phyloP scores from a whole-genome alignment of 257 asterid species.

The Apocynum venetum region DNA sequence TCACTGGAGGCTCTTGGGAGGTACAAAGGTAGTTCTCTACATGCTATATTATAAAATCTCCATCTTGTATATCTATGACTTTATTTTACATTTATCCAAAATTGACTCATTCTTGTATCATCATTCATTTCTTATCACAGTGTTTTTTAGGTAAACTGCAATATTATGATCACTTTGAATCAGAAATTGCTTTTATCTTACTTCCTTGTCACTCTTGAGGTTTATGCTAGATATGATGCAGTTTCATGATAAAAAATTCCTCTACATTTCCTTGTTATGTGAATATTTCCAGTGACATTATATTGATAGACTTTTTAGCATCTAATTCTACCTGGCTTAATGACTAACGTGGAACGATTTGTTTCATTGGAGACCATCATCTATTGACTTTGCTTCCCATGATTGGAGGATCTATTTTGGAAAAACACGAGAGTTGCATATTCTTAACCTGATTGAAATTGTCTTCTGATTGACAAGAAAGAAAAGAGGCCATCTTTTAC shows the following conservation, averaged over 20 bases:
- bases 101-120: background rate
- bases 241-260: background rate
- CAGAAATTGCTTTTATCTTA: background rate
- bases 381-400: background rate
- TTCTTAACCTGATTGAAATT: background rate
- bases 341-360: background rate
- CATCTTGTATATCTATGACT: background rate
- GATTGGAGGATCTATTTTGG: background rate
- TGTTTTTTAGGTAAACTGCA: background rate
- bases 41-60: conserved; percentile 8
- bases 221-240: background rate
- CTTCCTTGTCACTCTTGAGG: background rate
- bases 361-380: background rate
- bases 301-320: background rate
- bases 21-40: conserved; percentile 54
- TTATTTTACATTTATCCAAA: background rate
- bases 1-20: conserved; percentile 80
- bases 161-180: background rate
- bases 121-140: background rate
- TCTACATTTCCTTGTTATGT: background rate
- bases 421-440: background rate
- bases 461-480: background rate
- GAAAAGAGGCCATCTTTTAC: background rate
- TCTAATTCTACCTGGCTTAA: background rate
- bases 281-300: background rate